Percentiles rank a stretch among this genome's conserved stretches.
Conservation (phyloP, 345 rosid genomes). For the Firmiana major region DNA sequence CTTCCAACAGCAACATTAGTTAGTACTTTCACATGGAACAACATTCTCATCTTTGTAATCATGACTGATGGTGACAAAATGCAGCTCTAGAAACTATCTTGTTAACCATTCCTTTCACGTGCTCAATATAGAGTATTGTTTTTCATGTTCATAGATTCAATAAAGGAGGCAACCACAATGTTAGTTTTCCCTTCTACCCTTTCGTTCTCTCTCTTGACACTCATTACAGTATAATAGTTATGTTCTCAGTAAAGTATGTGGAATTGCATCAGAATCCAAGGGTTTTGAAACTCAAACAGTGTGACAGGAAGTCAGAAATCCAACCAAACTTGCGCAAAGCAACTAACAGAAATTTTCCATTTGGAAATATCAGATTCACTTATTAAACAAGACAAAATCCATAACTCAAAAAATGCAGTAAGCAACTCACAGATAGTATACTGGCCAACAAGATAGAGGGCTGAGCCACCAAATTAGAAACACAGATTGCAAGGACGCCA, state of each 20-base stretch:
- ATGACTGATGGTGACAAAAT: background rate
- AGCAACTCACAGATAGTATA: slow-evolving; percentile 61
- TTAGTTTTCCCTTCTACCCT: background rate
- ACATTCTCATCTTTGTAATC: background rate
- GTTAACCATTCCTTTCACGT: background rate
- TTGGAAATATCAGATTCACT: background rate
- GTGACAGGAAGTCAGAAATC: background rate
- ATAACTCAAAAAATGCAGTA: background rate
- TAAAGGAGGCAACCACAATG: background rate
- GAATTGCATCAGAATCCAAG: background rate
- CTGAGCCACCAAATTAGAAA: slow-evolving; percentile 47
- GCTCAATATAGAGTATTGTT: background rate
- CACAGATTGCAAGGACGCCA: slow-evolving; percentile 65
- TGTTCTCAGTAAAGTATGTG: background rate
- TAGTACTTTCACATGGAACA: background rate
- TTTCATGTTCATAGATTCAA: background rate
- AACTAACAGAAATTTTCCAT: background rate
- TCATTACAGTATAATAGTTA: background rate
- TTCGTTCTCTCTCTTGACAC: background rate
- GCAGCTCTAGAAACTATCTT: background rate
- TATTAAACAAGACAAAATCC: background rate
- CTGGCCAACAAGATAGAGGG: slow-evolving; percentile 57
- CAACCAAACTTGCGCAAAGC: background rate
- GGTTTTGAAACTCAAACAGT: background rate
- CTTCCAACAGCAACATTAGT: background rate